Evolutionary conservation across 2,329 filamentous ascomycete species (phyloP).

Genomic region (Colletotrichum sp.): DNA sequence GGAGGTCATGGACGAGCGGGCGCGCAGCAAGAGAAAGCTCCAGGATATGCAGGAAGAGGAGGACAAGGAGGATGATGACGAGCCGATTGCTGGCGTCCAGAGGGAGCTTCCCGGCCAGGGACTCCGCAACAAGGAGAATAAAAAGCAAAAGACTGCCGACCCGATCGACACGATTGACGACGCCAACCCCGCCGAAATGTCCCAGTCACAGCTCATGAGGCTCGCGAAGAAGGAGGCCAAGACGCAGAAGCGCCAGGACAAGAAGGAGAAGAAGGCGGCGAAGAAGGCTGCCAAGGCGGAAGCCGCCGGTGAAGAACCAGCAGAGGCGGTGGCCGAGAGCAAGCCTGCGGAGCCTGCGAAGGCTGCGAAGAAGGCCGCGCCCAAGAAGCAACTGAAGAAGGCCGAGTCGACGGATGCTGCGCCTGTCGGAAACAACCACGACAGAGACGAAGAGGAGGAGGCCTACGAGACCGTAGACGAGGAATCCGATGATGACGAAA

Average conservation of each 20-base stretch:
- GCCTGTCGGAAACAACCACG: slow-evolving; percentile 8
- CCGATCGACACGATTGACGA: slow-evolving; percentile 18
- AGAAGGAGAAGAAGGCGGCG: slow-evolving; percentile 42
- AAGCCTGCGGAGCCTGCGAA: slow-evolving; percentile 44
- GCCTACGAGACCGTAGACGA: slow-evolving; percentile 19
- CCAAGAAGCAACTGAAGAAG: slow-evolving; percentile 39
- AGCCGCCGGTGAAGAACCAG: neutral
- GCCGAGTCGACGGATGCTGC: slow-evolving; percentile 25
- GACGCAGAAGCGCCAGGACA: slow-evolving; percentile 51
- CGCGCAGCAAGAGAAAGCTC: slow-evolving; percentile 80
- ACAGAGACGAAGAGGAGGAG: slow-evolving; percentile 18
- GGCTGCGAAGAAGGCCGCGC: slow-evolving; percentile 42
- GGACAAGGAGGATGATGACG: slow-evolving; percentile 47
- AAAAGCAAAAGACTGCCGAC: slow-evolving; percentile 57
- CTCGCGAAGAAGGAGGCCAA: slow-evolving; percentile 30
- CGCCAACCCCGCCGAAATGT: slow-evolving; percentile 24
- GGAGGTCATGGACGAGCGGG: slow-evolving; percentile 85
- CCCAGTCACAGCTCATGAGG: slow-evolving; percentile 22
- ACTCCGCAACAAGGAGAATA: slow-evolving; percentile 56
- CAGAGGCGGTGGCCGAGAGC: slow-evolving; percentile 33
- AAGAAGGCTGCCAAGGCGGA: slow-evolving; percentile 26
- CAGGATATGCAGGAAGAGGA: slow-evolving; percentile 63
- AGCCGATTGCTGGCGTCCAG: slow-evolving; percentile 58
- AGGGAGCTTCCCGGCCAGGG: slow-evolving; percentile 69
- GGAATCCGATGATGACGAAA: slow-evolving; percentile 23